Percentiles rank a stretch among this genome's conserved stretches.
Conservation (phyloP, 148 eudicot genomes). For the Nepenthes gracilis region DNA sequence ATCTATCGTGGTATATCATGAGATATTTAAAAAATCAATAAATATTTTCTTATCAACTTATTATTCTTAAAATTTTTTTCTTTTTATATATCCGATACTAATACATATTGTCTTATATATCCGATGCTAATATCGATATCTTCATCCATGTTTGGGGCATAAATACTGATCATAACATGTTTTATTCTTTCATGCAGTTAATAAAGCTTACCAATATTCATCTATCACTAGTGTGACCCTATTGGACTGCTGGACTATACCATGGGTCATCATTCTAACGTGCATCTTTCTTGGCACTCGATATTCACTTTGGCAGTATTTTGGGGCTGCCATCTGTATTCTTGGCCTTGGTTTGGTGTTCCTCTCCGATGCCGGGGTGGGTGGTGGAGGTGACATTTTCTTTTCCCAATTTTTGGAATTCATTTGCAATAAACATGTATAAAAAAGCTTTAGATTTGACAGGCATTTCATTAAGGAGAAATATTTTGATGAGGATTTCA, state of each 20-base stretch:
- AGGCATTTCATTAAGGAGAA: too few species aligned
- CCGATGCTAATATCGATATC: too few species aligned
- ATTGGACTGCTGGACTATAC: conserved; percentile 77
- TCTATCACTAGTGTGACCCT: conserved; percentile 84
- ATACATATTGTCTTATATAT: too few species aligned
- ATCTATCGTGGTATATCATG: too few species aligned
- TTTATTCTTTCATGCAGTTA: conserved; percentile 37
- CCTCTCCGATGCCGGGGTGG: conserved; percentile 68
- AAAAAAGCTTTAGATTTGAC: too few species aligned
- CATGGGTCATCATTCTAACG: conserved; percentile 79
- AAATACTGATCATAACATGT: neutral
- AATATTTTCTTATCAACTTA: neutral
- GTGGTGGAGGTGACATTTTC: conserved; percentile 55
- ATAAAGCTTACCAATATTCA: conserved; percentile 66
- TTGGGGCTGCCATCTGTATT: conserved; percentile 62
- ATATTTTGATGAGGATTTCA: too few species aligned
- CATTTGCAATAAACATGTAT: neutral
- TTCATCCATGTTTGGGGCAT: too few species aligned
- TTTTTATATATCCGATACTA: too few species aligned
- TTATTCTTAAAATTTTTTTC: too few species aligned
- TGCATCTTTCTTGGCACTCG: conserved; percentile 60
- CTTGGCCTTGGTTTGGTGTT: conserved; percentile 65
- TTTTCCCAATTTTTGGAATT: neutral
- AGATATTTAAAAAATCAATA: too few species aligned
- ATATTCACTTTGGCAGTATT: conserved; percentile 66